Evolutionary conservation across 352 stramenopile genomes (phyloP), one percentile per base, ranked within the genome.

Genomic region (Globisporangium paddicum): DNA sequence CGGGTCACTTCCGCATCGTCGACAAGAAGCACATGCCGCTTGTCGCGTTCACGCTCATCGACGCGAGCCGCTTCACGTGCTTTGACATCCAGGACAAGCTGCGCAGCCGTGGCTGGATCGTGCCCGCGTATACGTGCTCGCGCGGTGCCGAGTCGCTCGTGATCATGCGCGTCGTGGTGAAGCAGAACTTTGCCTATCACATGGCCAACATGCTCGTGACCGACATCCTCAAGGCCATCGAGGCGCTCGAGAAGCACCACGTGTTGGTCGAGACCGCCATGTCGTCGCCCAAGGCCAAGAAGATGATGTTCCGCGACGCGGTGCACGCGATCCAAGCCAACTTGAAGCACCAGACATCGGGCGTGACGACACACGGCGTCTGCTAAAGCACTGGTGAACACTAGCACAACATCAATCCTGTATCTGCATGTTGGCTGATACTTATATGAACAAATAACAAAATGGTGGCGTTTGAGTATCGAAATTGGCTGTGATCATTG

Each of bases 51-150:
- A 66, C 72, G 16, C 70, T 97, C 26, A 91, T 93, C 35, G 82
- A 94, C 54, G 77, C 83, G 53, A 87, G 72, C 28, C 77, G 72
- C 37, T 97, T 87, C 69, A 77, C 86, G 50, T 93, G 88, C 66
- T 97, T 96, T 65, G 88, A 96, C 61, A 93, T 97, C 58, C 86
- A 96, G 64, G 87, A 97, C 72, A 90, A 88, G 55, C 76, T 97
- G 45, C 87, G 79, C 60, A 87, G 76, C 44, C 79, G 86, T 38
- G 86, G 88, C 0, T 97, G 89, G 89, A 96, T 96, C 63, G 80
- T 96, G 16, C 89, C 89, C 11, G 89, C 89, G 23, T 97, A 97
- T 75, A 93, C 85, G 54, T 95, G 86, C 69, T 90, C 84, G 21
- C 75, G 71, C 14, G 87, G 86, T 18, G 87, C 87, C 41, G 81